A percentile compares a stretch with the other conserved stretches of the same genome.
phyloP scores from a whole-genome alignment of 306 rosid genomes.

The Prunus armeniaca region DNA sequence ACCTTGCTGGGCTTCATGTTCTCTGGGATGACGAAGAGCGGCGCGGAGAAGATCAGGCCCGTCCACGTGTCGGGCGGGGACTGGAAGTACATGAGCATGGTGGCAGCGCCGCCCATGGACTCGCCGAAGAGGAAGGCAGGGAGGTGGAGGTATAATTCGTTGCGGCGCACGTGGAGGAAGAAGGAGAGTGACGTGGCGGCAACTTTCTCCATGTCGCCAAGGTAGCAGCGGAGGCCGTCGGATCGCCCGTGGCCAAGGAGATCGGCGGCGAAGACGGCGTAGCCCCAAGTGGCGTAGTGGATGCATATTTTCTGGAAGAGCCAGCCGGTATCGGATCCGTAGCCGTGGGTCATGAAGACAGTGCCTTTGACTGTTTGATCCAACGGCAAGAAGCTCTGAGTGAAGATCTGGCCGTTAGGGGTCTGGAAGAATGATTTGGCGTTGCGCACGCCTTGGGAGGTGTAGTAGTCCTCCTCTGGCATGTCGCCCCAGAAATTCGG shows the following conservation, averaged over 20 bases:
- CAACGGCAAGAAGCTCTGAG: slow-evolving; percentile 70
- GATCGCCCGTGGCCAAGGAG: slow-evolving; percentile 92
- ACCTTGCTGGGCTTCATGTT: slow-evolving; percentile 83
- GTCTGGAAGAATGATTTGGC: slow-evolving; percentile 70
- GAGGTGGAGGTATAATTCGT: slow-evolving; percentile 41
- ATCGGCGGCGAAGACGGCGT: slow-evolving; percentile 93
- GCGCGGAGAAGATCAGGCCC: slow-evolving; percentile 86
- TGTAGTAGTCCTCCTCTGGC: slow-evolving; percentile 84
- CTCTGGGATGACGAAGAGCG: slow-evolving; percentile 87
- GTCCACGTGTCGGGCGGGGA: slow-evolving; percentile 81
- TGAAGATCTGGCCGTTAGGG: slow-evolving; percentile 71
- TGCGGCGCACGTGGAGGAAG: slow-evolving; percentile 62
- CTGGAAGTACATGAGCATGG: slow-evolving; percentile 77
- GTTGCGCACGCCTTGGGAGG: slow-evolving; percentile 74
- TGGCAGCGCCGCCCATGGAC: slow-evolving; percentile 82
- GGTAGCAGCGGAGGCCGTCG: slow-evolving; percentile 86
- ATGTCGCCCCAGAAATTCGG: slow-evolving; percentile 78
- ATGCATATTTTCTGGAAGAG: slow-evolving; percentile 91
- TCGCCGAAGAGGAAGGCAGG: slow-evolving; percentile 95
- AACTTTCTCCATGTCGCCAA: slow-evolving; percentile 75
- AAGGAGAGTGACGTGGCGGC: slow-evolving; percentile 71
- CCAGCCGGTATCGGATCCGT: slow-evolving; percentile 99
- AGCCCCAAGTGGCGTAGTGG: slow-evolving; percentile 77
- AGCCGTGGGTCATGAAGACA: slow-evolving; percentile 89
- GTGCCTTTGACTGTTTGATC: slow-evolving; percentile 49